Evolutionary conservation across 768 basidiomycete species (phyloP).

Genomic region (Mycena crocata): DNA sequence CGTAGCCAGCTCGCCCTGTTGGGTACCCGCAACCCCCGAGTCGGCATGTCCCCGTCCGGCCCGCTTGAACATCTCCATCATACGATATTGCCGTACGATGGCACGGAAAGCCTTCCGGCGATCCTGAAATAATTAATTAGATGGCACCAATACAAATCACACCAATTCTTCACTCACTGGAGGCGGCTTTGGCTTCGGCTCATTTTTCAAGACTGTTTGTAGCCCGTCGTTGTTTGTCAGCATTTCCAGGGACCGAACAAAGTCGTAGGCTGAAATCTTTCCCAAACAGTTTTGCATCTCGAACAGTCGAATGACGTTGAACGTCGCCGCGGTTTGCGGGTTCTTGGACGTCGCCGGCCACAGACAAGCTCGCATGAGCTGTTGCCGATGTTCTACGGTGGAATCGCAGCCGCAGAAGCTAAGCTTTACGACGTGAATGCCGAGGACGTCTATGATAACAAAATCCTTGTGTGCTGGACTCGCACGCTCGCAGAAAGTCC

Average conservation of each 20-base stretch:
- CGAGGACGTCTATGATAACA: not conserved
- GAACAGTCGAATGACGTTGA: not conserved
- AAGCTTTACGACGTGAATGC: conserved; percentile 3
- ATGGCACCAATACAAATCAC: no score
- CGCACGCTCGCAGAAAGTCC: not conserved
- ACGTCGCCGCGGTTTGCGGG: conserved; percentile 4
- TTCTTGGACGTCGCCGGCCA: conserved; percentile 19
- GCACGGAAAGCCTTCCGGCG: not conserved
- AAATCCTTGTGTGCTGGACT: not conserved
- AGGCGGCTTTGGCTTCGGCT: no score
- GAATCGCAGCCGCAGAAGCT: conserved; percentile 15
- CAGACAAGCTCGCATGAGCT: conserved; percentile 22
- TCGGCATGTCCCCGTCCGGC: not conserved
- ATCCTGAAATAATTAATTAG: not conserved
- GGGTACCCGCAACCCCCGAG: not conserved
- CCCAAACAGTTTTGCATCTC: conserved; percentile 6
- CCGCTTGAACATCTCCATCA: conserved; percentile 17
- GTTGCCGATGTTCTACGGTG: not conserved
- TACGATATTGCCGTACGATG: conserved; percentile 13
- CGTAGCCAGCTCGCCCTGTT: conserved; percentile 15
- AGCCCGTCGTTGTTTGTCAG: conserved; percentile 12
- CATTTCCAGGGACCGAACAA: conserved; percentile 5
- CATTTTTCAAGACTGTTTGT: not conserved
- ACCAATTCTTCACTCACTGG: no score
- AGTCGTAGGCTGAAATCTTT: not conserved